These are phyloP conservation scores for Volvariella volvacea DNA, from an alignment of 1,284 basidiomycete genomes.

Conservation along the genomic window DNA sequence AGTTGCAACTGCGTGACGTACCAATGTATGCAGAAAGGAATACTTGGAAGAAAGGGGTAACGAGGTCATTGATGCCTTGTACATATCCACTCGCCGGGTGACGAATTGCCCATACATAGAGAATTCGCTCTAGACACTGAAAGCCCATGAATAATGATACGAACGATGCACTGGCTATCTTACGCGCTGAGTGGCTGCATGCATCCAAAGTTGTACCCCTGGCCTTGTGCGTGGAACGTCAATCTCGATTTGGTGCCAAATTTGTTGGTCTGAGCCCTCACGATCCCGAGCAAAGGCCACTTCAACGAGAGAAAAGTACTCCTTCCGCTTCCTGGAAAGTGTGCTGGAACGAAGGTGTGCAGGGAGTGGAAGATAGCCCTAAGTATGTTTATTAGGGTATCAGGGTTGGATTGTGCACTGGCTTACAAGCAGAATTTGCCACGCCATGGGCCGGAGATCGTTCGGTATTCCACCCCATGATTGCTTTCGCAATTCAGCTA, in stretches of 20 bases:
- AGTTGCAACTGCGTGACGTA: conserved; percentile 32
- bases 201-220: conserved; percentile 88
- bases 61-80: conserved; percentile 96
- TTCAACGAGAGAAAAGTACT: conserved; percentile 87
- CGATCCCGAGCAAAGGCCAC: conserved; percentile 86
- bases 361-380: conserved; percentile 92
- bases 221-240: conserved; percentile 93
- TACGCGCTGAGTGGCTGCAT: conserved; percentile 80
- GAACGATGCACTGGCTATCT: conserved; percentile 16
- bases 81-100: conserved; percentile 97
- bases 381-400: conserved; percentile 3
- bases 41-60: conserved; percentile 91
- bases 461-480: conserved; percentile 95
- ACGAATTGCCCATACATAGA: conserved; percentile 97
- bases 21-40: conserved; percentile 90
- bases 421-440: conserved; percentile 90
- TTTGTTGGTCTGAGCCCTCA: conserved; percentile 83
- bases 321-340: conserved; percentile 83
- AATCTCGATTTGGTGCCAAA: conserved; percentile 98
- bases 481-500: conserved; percentile 80
- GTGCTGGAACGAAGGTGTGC: conserved; percentile 72
- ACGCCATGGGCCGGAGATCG: conserved; percentile 86
- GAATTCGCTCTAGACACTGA: conserved; percentile 84
- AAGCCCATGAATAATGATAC: conserved; percentile 9
- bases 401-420: conserved; percentile 2